These are phyloP conservation scores for Aschersonia sp. DNA, from an alignment of 2,329 filamentous ascomycete genomes.

Conservation along the genomic window DNA sequence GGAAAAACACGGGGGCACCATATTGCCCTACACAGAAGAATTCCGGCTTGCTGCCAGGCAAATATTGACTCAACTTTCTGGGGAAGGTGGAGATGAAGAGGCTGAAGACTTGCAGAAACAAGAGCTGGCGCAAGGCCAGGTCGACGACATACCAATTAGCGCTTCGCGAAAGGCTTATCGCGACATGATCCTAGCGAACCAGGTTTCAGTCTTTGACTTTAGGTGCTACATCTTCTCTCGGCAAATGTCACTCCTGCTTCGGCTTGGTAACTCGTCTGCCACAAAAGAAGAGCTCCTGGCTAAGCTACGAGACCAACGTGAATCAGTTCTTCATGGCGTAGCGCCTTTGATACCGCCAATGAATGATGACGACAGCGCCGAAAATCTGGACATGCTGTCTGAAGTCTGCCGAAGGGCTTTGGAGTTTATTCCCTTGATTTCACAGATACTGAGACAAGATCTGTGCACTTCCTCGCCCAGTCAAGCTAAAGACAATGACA, in stretches of 20 bases:
- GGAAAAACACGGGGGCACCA: constrained; percentile 55
- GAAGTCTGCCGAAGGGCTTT: constrained; percentile 75
- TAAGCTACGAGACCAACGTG: constrained; percentile 48
- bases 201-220: constrained; percentile 94
- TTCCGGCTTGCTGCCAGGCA: constrained; percentile 45
- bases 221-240: constrained; percentile 85
- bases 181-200: constrained; percentile 82
- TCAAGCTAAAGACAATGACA: constrained; percentile 20
- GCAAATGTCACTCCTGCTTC: constrained; percentile 68
- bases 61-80: constrained; percentile 26
- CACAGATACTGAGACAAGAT: constrained; percentile 68
- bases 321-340: constrained; percentile 41
- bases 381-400: constrained; percentile 67
- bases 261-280: constrained; percentile 62
- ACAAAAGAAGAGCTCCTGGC: constrained; percentile 47
- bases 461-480: constrained; percentile 42
- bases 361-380: constrained; percentile 43
- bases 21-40: constrained; percentile 61
- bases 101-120: constrained; percentile 35
- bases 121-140: constrained; percentile 22
- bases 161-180: constrained; percentile 68
- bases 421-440: constrained; percentile 70
- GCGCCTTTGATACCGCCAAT: constrained; percentile 34
- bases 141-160: constrained; percentile 46
- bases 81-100: constrained; percentile 19